phyloP scores from a whole-genome alignment of 495 filamentous ascomycete genomes.

The Amniculicola lignicola region DNA sequence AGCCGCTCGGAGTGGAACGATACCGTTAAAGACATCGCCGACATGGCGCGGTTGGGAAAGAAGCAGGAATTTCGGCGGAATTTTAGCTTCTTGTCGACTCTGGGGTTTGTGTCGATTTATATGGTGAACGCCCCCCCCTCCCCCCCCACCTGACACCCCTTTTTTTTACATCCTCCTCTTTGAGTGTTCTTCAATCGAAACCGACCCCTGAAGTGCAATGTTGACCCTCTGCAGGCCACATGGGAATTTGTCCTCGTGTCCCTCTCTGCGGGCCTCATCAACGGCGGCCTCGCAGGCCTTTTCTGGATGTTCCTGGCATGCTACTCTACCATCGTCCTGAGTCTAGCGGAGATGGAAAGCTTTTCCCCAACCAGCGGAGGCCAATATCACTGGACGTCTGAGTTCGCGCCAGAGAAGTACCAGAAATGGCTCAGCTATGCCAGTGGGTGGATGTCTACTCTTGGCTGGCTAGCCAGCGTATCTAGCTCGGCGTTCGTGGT shows the following conservation, averaged over 20 bases:
- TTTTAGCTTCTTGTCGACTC: slow-evolving; percentile 32
- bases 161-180: no score
- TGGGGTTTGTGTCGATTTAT: slow-evolving; percentile 42
- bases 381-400: slow-evolving; percentile 53
- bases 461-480: slow-evolving; percentile 43
- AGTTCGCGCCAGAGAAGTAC: slow-evolving; percentile 44
- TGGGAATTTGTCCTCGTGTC: no score
- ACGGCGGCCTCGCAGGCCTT: slow-evolving; percentile 56
- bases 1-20: slow-evolving; percentile 17
- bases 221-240: no score
- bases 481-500: slow-evolving; percentile 43
- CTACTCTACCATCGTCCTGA: slow-evolving; percentile 50
- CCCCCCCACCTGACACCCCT: no score
- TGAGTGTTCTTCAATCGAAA: no score
- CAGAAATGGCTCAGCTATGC: slow-evolving; percentile 50
- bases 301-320: slow-evolving; percentile 56
- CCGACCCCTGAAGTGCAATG: no score
- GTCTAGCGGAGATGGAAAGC: slow-evolving; percentile 56
- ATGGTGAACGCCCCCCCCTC: no score
- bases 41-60: slow-evolving; percentile 42
- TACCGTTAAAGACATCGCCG: slow-evolving; percentile 24
- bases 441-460: slow-evolving; percentile 51
- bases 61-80: slow-evolving; percentile 41
- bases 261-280: slow-evolving; percentile 48
- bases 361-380: slow-evolving; percentile 52